A percentile compares a stretch with the other conserved stretches of the same genome.
Evolutionary conservation across 2,329 filamentous ascomycete genomes (phyloP).

Genomic region (Trichoderma guizhouense): DNA sequence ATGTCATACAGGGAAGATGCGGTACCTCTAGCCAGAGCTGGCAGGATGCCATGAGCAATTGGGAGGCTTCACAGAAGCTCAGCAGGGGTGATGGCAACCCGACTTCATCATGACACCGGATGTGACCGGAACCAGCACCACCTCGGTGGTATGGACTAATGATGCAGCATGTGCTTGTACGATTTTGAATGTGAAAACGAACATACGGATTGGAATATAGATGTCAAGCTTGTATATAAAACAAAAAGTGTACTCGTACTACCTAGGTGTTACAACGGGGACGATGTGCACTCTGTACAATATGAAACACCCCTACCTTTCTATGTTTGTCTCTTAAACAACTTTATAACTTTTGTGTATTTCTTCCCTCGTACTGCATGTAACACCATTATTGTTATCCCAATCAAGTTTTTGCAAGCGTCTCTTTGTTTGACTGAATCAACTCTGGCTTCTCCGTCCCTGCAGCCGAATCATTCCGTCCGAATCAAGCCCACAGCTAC

Average conservation of each 20-base stretch:
- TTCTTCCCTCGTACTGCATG: background rate
- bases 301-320: background rate
- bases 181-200: background rate
- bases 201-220: background rate
- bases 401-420: background rate
- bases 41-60: conserved; percentile 62
- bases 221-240: background rate
- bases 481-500: background rate
- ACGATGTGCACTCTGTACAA: background rate
- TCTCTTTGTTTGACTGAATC: background rate
- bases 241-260: background rate
- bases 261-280: background rate
- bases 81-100: background rate
- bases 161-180: background rate
- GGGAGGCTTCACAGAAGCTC: conserved; percentile 45
- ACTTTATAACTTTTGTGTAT: background rate
- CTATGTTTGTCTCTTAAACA: background rate
- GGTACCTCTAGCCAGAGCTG: conserved; percentile 53
- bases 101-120: background rate
- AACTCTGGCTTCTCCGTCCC: background rate
- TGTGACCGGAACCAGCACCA: background rate
- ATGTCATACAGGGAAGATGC: conserved; percentile 72
- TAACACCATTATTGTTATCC: background rate
- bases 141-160: background rate
- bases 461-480: background rate